A percentile compares a stretch with the other conserved stretches of the same genome.
Evolutionary conservation across 2,329 filamentous ascomycete species (phyloP).

Genomic region (Colletotrichum musicola): DNA sequence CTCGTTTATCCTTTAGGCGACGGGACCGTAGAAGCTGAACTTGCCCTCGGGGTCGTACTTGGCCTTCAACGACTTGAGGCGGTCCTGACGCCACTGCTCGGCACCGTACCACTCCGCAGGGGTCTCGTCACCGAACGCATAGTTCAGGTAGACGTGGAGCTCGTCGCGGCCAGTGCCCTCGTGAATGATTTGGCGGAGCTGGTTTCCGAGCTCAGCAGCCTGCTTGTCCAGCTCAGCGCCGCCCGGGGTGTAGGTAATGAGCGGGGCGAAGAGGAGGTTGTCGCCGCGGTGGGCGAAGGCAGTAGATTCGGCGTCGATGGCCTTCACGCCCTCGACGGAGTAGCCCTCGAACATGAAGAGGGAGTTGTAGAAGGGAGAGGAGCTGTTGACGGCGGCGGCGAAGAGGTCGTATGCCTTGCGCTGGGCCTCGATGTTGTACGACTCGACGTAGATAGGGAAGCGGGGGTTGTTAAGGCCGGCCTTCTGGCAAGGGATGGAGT

Average conservation of each 20-base stretch:
- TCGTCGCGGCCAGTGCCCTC: slow-evolving; percentile 48
- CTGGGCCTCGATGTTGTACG: slow-evolving; percentile 51
- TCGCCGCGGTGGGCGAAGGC: slow-evolving; percentile 61
- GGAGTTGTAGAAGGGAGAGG: slow-evolving; percentile 46
- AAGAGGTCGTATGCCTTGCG: slow-evolving; percentile 50
- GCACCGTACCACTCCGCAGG: slow-evolving; percentile 59
- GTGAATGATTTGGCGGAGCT: slow-evolving; percentile 53
- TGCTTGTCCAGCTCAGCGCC: slow-evolving; percentile 48
- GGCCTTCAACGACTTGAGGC: slow-evolving; percentile 59
- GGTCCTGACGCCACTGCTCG: slow-evolving; percentile 61
- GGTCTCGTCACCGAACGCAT: slow-evolving; percentile 62
- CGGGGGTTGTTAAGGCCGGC: slow-evolving; percentile 53
- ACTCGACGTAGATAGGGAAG: slow-evolving; percentile 58
- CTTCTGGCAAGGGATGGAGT: slow-evolving; percentile 56
- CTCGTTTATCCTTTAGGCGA: slow-evolving; percentile 34
- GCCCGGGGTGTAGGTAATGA: slow-evolving; percentile 52
- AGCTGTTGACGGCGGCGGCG: slow-evolving; percentile 42
- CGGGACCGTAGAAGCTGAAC: slow-evolving; percentile 60
- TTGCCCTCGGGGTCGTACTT: slow-evolving; percentile 60
- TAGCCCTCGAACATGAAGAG: slow-evolving; percentile 71
- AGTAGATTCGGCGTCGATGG: slow-evolving; percentile 49
- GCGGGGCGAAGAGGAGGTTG: slow-evolving; percentile 55
- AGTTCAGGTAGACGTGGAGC: slow-evolving; percentile 63
- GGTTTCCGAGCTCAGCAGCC: slow-evolving; percentile 52
- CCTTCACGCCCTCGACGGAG: slow-evolving; percentile 58